Base-by-base conservation (phyloP, 108 stramenopile species). In the Cyclotella sp. region DNA sequence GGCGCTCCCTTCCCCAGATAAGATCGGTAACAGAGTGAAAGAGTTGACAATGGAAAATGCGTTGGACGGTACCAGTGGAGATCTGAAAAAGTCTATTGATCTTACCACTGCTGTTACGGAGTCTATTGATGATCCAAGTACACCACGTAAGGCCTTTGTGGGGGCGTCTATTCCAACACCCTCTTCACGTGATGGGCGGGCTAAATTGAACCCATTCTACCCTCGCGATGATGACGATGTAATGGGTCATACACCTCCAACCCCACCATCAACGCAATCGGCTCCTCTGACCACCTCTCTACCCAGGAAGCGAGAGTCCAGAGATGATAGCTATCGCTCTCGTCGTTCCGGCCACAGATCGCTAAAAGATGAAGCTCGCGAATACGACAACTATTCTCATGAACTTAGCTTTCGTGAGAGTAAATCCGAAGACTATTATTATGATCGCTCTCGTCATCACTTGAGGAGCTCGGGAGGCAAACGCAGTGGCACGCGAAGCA, bases 381-480 rank as follows among this genome's bases (percentile, higher is more conserved):
- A 53, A 28, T 51, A 58, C 21, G 52, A 68, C 34, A 1, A 24
- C 13, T 68, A 52, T 51, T 40, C 49, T 68, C 52, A 34, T 39
- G 52, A 52, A 13, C 11, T 29, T 21, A 68, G 34, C 19, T 58
- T 70, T 58, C 9, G 40, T 12, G 27, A 55, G 22, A 70, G 55
- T 43, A 70, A 70, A 70, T 58, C 69, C 9, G 55, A 70, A 41
- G 55, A 58, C 11, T 49, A 51, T 46, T 42, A 70, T 40, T 70
- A 44, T 43, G 42, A 44, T 57, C 54, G 42, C 9, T 41, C 51
- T 15, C 42, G 40, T 0, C 68, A 40, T 69, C 30, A 41, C n/a
- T 55, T 30, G 4, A 40, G 69, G 19, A 70, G 55, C 26, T 19
- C 52, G n/a, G 40, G 55, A 2, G 43, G 55, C n/a, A 70, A 54